Conservation (phyloP, 768 basidiomycete genomes). For the Pleurotus ostreatus region DNA sequence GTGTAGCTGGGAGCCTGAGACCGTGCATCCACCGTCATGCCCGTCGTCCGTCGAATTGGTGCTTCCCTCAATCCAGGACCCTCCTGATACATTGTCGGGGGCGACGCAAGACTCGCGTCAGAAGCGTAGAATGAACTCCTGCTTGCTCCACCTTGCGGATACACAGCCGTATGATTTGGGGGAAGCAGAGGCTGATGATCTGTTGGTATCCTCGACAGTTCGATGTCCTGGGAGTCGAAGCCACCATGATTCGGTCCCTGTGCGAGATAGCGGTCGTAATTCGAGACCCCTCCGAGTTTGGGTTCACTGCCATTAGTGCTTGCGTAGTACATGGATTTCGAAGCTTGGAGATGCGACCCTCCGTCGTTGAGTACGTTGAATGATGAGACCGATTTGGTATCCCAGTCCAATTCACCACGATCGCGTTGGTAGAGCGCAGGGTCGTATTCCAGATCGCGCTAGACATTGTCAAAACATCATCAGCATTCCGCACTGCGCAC, state of each 20-base stretch:
- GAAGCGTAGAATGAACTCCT: constrained; percentile 24
- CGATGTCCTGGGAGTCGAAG: constrained; percentile 32
- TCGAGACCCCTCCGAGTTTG: constrained; percentile 37
- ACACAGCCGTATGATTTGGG: constrained; percentile 26
- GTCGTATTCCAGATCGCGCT: constrained; percentile 79
- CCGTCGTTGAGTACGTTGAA: constrained; percentile 47
- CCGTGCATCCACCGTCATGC: neutral
- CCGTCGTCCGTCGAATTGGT: constrained; percentile 55
- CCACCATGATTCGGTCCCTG: constrained; percentile 30
- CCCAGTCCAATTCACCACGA: constrained; percentile 87
- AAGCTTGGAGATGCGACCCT: constrained; percentile 34
- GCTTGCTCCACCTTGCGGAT: constrained; percentile 30
- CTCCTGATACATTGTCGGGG: constrained; percentile 33
- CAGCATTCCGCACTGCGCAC: neutral
- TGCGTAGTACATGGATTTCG: constrained; percentile 37
- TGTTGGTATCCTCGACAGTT: constrained; percentile 44
- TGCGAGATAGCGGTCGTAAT: constrained; percentile 57
- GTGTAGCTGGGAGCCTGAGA: constrained; percentile 33
- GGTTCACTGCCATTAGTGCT: constrained; percentile 23
- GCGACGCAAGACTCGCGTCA: constrained; percentile 36
- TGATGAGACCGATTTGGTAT: constrained; percentile 70
- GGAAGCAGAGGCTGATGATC: constrained; percentile 55
- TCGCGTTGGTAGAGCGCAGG: constrained; percentile 76
- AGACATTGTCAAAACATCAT: constrained; percentile 3
- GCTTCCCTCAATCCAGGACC: constrained; percentile 50